Evolutionary conservation across 805 yeast genomes (phyloP).

Genomic region (Saccharomycopsis microspora): DNA sequence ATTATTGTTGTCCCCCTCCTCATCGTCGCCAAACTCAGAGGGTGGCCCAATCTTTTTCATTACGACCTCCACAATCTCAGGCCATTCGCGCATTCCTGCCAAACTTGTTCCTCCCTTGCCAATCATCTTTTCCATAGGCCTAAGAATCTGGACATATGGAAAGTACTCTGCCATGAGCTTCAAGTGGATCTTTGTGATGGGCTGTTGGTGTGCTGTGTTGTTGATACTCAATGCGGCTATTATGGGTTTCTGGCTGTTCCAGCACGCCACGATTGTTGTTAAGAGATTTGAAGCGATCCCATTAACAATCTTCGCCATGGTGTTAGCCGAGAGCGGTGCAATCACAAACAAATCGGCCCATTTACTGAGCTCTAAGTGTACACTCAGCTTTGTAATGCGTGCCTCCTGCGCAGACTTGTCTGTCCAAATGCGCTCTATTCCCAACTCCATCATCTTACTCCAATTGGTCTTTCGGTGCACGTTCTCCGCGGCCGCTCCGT

Average conservation of each 20-base stretch:
- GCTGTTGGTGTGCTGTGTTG: constrained; percentile 68
- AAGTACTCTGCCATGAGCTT: constrained; percentile 54
- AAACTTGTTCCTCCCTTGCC: constrained; percentile 68
- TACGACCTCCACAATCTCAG: constrained; percentile 60
- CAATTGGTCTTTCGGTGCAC: constrained; percentile 14
- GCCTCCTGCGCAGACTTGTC: constrained; percentile 8
- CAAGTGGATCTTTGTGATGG: constrained; percentile 64
- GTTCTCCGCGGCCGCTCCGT: neutral
- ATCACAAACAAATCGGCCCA: constrained; percentile 78
- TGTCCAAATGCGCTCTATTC: constrained; percentile 12
- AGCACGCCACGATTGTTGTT: constrained; percentile 62
- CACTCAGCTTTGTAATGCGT: constrained; percentile 12
- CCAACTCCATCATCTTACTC: constrained; percentile 10
- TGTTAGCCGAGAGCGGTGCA: constrained; percentile 72
- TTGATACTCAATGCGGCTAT: constrained; percentile 79
- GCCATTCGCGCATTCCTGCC: constrained; percentile 91
- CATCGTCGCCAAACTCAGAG: constrained; percentile 24
- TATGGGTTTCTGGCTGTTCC: constrained; percentile 68
- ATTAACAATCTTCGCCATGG: constrained; percentile 61
- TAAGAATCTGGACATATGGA: constrained; percentile 62
- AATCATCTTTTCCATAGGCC: constrained; percentile 71
- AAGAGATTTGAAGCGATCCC: constrained; percentile 71
- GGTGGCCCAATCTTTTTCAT: constrained; percentile 25
- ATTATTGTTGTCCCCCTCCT: constrained; percentile 26
- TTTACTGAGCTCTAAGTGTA: constrained; percentile 67